Percentiles rank a stretch among this genome's conserved stretches.
These are phyloP conservation scores for Xanthoconium purpureum DNA, from an alignment of 768 basidiomycete genomes.

Conservation along the genomic window DNA sequence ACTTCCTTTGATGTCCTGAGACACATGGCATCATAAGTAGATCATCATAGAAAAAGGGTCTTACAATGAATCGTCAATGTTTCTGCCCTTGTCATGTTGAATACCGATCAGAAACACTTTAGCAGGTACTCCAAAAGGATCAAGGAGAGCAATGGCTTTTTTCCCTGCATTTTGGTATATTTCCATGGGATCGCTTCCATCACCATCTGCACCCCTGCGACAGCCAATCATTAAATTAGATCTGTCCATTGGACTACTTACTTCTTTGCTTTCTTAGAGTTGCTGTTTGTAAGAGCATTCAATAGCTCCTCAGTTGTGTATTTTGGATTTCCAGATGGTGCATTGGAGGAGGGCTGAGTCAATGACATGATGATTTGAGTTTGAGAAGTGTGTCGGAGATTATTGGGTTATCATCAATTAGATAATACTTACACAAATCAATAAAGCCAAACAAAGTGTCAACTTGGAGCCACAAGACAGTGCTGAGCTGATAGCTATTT, in stretches of 20 bases:
- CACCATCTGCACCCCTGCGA: neutral
- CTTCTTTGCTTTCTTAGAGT: neutral
- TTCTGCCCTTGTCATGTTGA: neutral
- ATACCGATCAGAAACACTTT: neutral
- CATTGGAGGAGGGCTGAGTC: no score
- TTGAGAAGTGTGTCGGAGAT: no score
- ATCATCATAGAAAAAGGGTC: no score
- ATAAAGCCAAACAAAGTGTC: no score
- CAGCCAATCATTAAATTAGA: neutral
- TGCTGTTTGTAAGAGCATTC: neutral
- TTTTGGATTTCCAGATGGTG: no score
- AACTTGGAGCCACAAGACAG: neutral
- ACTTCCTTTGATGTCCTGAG: neutral
- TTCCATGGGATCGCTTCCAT: neutral
- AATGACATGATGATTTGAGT: no score
- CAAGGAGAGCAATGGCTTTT: neutral
- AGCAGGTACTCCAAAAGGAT: neutral
- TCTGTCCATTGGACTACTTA: neutral
- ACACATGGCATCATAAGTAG: no score
- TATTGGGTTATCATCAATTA: no score
- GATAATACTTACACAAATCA: no score
- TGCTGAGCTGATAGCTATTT: no score
- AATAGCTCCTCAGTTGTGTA: neutral
- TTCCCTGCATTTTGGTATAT: neutral
- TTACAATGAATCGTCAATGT: neutral